These are phyloP conservation scores for Gracilaria domingensis DNA, from an alignment of 23 red algal genomes.

Conservation along the genomic window DNA sequence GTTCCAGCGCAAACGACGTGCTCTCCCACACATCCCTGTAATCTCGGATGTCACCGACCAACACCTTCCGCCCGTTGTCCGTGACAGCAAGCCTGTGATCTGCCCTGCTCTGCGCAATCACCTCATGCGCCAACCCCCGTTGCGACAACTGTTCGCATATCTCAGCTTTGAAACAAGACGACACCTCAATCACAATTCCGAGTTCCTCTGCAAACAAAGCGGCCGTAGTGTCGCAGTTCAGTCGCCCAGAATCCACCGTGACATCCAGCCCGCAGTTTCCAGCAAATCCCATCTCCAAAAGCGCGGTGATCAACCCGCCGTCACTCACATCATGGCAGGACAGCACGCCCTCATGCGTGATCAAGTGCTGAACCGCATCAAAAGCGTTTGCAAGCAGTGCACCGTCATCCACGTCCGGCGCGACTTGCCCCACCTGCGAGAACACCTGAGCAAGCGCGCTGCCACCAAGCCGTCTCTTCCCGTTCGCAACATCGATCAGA, in stretches of 20 bases:
- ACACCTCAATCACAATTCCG: constrained; percentile 89
- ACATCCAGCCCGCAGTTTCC: constrained; percentile 98
- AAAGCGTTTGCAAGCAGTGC: constrained; percentile 72
- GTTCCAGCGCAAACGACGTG: constrained; percentile 94
- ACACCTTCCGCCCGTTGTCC: constrained; percentile 28
- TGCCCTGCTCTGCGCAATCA: constrained; percentile 53
- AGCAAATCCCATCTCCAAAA: constrained; percentile 98
- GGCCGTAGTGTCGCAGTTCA: constrained; percentile 15
- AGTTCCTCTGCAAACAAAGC: constrained; percentile 88
- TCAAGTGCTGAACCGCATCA: constrained; percentile 73
- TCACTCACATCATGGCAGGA: constrained; percentile 95
- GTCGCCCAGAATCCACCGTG: background rate
- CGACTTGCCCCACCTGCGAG: constrained; percentile 69
- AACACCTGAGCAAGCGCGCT: constrained; percentile 91
- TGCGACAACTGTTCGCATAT: constrained; percentile 16
- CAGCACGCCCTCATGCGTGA: constrained; percentile 66
- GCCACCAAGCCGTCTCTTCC: constrained; percentile 80
- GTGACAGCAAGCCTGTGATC: constrained; percentile 41
- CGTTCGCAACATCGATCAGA: constrained; percentile 75
- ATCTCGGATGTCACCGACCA: constrained; percentile 67
- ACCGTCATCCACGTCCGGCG: constrained; percentile 87
- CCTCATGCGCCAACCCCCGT: constrained; percentile 44
- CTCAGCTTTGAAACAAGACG: constrained; percentile 5
- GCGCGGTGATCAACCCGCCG: constrained; percentile 82
- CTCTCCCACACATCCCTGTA: constrained; percentile 88